Percentiles rank a stretch among this genome's conserved stretches.
These are phyloP conservation scores for Mortierella sp. DNA, from an alignment of 371 early-diverging fungal genomes.

Conservation along the genomic window DNA sequence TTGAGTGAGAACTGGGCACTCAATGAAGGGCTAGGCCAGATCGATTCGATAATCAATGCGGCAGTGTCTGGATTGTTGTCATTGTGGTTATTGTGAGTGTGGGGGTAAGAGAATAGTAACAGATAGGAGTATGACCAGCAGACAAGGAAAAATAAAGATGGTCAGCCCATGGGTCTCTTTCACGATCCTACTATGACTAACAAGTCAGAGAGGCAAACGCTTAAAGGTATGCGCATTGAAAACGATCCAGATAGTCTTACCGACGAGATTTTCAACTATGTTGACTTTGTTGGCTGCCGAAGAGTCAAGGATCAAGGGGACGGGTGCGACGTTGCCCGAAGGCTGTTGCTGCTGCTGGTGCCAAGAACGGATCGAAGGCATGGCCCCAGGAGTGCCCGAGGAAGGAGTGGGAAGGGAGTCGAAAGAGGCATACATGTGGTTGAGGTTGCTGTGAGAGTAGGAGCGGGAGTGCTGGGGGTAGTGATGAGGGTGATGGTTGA, in stretches of 20 bases:
- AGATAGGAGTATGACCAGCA: background rate
- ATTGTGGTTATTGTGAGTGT: background rate
- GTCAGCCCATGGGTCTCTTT: background rate
- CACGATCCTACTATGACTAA: background rate
- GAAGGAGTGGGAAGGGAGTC: constrained; percentile 50
- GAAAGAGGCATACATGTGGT: constrained; percentile 37
- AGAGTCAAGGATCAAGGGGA: constrained; percentile 47
- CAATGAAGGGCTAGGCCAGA: constrained; percentile 64
- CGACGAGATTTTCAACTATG: constrained; percentile 55
- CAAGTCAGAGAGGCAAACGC: background rate
- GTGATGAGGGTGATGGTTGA: constrained; percentile 8
- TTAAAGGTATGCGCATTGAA: background rate
- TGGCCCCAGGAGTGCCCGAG: constrained; percentile 33
- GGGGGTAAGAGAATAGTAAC: background rate
- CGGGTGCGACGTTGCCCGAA: background rate
- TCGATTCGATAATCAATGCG: constrained; percentile 72
- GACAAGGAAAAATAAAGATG: background rate
- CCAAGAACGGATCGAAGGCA: constrained; percentile 46
- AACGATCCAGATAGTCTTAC: constrained; percentile 26
- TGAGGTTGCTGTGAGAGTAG: constrained; percentile 45
- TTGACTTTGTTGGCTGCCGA: constrained; percentile 42
- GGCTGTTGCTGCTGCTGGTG: constrained; percentile 21
- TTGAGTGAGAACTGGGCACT: constrained; percentile 45
- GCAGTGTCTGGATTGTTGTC: constrained; percentile 62
- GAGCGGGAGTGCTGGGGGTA: background rate